Base-by-base conservation (phyloP, 768 basidiomycete genomes). In the Lepiota venenata region DNA sequence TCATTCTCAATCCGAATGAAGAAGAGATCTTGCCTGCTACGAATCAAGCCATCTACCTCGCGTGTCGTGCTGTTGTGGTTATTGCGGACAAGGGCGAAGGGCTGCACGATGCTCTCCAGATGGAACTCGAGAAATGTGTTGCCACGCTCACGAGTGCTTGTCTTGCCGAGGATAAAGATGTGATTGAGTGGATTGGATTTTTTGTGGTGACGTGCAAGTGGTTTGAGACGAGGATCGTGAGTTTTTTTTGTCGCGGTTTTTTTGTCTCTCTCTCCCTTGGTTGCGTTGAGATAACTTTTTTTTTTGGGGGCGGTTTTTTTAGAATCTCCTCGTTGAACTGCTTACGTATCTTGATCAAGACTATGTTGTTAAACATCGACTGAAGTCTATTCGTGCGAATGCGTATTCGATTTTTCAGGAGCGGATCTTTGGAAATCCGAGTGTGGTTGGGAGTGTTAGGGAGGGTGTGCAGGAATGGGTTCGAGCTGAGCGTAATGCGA, bases 261-360 rank as follows among this genome's bases (percentile, higher is more conserved):
- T n/a, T n/a, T n/a, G n/a, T n/a, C n/a, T n/a, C n/a, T n/a, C n/a
- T n/a, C n/a, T n/a, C n/a, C n/a, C n/a, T n/a, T n/a, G n/a, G n/a
- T n/a, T n/a, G n/a, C n/a, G n/a, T n/a, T n/a, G n/a, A n/a, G n/a
- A n/a, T n/a, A n/a, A n/a, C n/a, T n/a, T n/a, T n/a, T n/a, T n/a
- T n/a, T n/a, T n/a, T n/a, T n/a, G n/a, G n/a, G n/a, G n/a, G n/a
- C n/a, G n/a, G n/a, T n/a, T 25, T 25, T 25, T 25, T 20, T 58
- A 89, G 87, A 66, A 70, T 3, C 68, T 90, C 16, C 63, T 91
- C 2, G 69, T 78, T 57, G 85, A 85, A 0, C 67, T 91, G 21
- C 68, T 91, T 48, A 80, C 88, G 2, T 87, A 85, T 64, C 68
- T 93, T 47, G 89, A 93, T 63, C 81, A 87, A 62, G 74, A 76